Evolutionary conservation across 2,329 filamentous ascomycete species (phyloP).

Genomic region (Reticulascus tulasneorum): DNA sequence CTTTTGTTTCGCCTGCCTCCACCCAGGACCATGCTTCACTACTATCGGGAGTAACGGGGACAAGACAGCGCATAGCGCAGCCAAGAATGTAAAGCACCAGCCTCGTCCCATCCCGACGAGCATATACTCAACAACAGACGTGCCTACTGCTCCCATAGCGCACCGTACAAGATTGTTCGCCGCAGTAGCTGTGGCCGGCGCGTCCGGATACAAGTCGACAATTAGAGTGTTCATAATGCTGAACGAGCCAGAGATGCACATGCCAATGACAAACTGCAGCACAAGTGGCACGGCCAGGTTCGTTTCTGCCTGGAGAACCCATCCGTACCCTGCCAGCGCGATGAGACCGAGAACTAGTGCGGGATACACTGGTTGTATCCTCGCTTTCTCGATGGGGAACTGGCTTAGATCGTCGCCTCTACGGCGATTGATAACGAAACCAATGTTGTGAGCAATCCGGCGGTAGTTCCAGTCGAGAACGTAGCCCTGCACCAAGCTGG

Average conservation of each 20-base stretch:
- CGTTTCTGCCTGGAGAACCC: constrained; percentile 48
- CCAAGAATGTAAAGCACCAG: constrained; percentile 60
- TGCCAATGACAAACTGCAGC: constrained; percentile 52
- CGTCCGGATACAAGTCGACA: constrained; percentile 58
- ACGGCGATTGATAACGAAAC: constrained; percentile 57
- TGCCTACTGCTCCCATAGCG: constrained; percentile 54
- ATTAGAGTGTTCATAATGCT: constrained; percentile 60
- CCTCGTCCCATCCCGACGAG: constrained; percentile 53
- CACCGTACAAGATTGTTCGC: constrained; percentile 63
- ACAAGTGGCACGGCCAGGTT: constrained; percentile 53
- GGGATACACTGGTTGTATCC: constrained; percentile 51
- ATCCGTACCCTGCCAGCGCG: constrained; percentile 53
- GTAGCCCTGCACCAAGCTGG: constrained; percentile 52
- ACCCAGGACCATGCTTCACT: constrained; percentile 42
- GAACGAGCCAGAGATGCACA: constrained; percentile 58
- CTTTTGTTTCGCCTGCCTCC: constrained; percentile 47
- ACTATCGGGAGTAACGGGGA: constrained; percentile 48
- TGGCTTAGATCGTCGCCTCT: constrained; percentile 47
- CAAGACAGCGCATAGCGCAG: constrained; percentile 42
- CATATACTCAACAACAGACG: constrained; percentile 57
- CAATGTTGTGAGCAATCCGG: constrained; percentile 57
- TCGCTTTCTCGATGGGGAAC: constrained; percentile 53
- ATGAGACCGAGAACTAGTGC: constrained; percentile 50
- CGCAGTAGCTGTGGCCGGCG: constrained; percentile 59
- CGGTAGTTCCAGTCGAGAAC: constrained; percentile 66